A percentile compares a stretch with the other conserved stretches of the same genome.
Conservation (phyloP, 2,329 filamentous ascomycete genomes). For the Lasiodiplodia citricola region DNA sequence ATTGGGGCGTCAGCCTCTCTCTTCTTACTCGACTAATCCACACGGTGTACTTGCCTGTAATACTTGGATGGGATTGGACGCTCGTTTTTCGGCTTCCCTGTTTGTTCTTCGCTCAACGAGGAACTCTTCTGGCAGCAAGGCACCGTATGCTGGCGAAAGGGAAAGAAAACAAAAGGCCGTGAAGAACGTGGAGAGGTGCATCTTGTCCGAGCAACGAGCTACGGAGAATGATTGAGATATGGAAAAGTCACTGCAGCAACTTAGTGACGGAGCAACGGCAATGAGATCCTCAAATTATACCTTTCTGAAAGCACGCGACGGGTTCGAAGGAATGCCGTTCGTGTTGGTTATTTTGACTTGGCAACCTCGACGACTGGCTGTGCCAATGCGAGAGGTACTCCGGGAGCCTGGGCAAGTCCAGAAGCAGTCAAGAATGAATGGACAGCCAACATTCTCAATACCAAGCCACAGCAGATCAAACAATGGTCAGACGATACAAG, state of each 20-base stretch:
- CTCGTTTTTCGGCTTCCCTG: not conserved
- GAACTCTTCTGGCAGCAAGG: conserved; percentile 10
- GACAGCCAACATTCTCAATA: conserved; percentile 1
- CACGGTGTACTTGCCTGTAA: not conserved
- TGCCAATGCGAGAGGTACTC: conserved; percentile 2
- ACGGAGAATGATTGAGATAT: not conserved
- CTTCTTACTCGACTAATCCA: not conserved
- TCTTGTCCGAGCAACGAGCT: not conserved
- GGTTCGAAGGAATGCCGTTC: not conserved
- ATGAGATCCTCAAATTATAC: conserved; percentile 8
- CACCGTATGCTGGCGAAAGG: not conserved
- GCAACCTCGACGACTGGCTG: not conserved
- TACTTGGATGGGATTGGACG: not conserved
- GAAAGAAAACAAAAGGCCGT: conserved; percentile 5
- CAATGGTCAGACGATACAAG: not conserved
- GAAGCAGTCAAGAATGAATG: not conserved
- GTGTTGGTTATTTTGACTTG: not conserved
- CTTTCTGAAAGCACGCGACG: not conserved
- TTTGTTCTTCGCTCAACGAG: not conserved
- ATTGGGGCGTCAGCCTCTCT: not conserved
- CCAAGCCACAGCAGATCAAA: not conserved
- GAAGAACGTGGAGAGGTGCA: not conserved
- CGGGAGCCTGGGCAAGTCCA: not conserved
- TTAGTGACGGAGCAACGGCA: conserved; percentile 21
- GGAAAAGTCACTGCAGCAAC: conserved; percentile 23